Evolutionary conservation across 2,329 filamentous ascomycete species (phyloP).

Genomic region (Chalaropsis thielavioides): DNA sequence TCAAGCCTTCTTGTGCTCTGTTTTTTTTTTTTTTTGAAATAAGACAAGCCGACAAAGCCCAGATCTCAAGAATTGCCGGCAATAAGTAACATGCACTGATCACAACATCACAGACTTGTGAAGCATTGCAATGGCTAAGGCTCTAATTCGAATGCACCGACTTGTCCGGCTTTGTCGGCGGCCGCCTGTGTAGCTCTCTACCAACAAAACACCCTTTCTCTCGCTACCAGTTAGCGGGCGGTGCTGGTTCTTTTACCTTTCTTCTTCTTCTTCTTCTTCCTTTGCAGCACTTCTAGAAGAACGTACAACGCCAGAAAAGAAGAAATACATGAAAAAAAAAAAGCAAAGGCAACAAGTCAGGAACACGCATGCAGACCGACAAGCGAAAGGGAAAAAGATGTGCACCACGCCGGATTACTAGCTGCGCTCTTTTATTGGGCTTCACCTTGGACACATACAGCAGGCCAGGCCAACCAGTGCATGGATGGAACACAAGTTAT

Average conservation of each 20-base stretch:
- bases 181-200: not conserved
- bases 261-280: not conserved
- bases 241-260: not conserved
- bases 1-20: not conserved
- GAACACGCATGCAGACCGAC: not conserved
- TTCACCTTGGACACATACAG: not conserved
- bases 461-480: not conserved
- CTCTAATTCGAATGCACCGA: no score
- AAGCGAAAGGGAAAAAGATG: not conserved
- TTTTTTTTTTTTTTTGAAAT: not conserved
- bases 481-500: no score
- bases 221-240: no score
- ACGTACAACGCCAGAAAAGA: not conserved
- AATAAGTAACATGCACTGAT: not conserved
- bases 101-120: not conserved
- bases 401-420: not conserved
- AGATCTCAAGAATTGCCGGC: not conserved
- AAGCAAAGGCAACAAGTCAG: not conserved
- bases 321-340: not conserved
- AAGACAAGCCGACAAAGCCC: conserved; percentile 1
- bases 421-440: not conserved
- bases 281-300: not conserved
- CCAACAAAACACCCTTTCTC: not conserved
- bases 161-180: no score
- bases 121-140: not conserved